Conservation (phyloP, 2,329 filamentous ascomycete species). For the Aspergillus ochraceoroseus region DNA sequence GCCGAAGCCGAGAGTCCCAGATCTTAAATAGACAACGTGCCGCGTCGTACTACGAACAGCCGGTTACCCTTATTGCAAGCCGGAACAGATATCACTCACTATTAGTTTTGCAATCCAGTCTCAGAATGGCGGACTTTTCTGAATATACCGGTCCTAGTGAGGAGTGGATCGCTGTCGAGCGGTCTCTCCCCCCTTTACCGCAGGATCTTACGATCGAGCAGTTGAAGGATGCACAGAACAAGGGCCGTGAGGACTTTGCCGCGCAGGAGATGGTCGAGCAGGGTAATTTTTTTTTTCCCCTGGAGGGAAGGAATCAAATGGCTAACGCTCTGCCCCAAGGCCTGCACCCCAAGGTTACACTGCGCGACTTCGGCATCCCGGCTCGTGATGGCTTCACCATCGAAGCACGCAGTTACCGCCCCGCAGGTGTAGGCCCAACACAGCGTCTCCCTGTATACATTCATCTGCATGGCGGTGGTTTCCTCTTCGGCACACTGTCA, state of each 20-base stretch:
- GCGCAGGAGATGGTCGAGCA: conserved; percentile 28
- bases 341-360: conserved; percentile 29
- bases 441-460: conserved; percentile 47
- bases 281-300: background rate
- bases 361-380: conserved; percentile 38
- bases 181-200: conserved; percentile 28
- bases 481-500: conserved; percentile 51
- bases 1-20: no score
- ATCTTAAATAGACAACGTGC: no score
- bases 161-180: conserved; percentile 45
- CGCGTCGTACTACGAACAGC: no score
- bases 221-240: conserved; percentile 29
- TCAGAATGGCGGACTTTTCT: conserved; percentile 41
- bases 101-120: no score
- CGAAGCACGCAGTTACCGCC: conserved; percentile 48
- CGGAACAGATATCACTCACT: no score
- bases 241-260: conserved; percentile 32
- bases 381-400: conserved; percentile 46
- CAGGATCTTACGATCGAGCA: conserved; percentile 22
- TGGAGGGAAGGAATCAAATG: no score
- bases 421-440: conserved; percentile 27
- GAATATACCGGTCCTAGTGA: conserved; percentile 41
- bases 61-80: no score
- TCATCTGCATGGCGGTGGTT: conserved; percentile 55
- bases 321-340: no score